Evolutionary conservation across 257 asterid genomes (phyloP), one percentile per base, ranked within the genome.

Genomic region (Nicotiana tabacum): DNA sequence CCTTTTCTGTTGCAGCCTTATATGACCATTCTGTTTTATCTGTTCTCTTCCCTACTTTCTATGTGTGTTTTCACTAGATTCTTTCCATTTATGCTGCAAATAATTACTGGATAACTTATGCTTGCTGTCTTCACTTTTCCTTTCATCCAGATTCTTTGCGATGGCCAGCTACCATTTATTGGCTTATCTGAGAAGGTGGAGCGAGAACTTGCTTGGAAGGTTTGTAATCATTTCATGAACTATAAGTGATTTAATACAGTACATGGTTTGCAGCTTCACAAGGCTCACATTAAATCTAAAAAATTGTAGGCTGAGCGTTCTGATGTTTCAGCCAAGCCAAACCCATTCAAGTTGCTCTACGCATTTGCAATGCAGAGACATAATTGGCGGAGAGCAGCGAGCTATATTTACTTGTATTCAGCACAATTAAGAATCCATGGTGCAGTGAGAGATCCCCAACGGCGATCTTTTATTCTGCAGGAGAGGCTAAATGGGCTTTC

Each of bases 131-230:
- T 43, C 62, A 58, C 66, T 74, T 68, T 70, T 15, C 79, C 87
- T 78, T 83, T 84, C 82, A 69, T 92, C 78, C 79, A 96, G 99
- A 87, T 96, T 84, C 95, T 96, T 83, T 96, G 99, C 87, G 88
- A 94, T 87, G 98, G 98, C 69, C 95, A 92, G 90, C 92, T 96
- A 67, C 98, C 99, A 8, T 90, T 96, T 89, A 90, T 94, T 90
- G 97, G 99, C 80, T 91, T 94, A 80, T 90, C 86, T 74, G 98
- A 96, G 77, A 96, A 91, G 89, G 98, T 93, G 62, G 98, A 91
- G 89, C 91, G 89, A 77, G 99, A 96, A 92, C 99, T 96, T 88
- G 93, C 90, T 85, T 90, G 97, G 98, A 96, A 94, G 99, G 99
- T 96, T 78, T 85, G 89, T 61, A 13, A 58, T 83, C 32, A 81